Percentiles rank a stretch among this genome's conserved stretches.
Evolutionary conservation across 2,329 filamentous ascomycete genomes (phyloP).

Genomic region (Biscogniauxia marginata): DNA sequence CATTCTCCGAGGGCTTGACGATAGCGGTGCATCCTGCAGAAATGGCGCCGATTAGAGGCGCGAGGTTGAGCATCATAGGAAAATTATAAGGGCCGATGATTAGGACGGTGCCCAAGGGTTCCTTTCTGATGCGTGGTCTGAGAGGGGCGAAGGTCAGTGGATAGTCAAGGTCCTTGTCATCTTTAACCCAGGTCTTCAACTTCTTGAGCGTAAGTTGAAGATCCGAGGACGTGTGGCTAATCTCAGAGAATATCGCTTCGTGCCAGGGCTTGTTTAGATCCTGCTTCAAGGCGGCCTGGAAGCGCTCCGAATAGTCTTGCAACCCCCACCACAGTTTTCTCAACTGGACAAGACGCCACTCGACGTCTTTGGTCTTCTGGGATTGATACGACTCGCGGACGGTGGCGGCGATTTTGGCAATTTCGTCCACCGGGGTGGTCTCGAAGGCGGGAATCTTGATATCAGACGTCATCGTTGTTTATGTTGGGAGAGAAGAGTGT

Average conservation of each 20-base stretch:
- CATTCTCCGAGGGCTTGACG: conserved; percentile 85
- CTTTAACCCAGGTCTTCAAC: conserved; percentile 77
- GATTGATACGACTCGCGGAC: conserved; percentile 70
- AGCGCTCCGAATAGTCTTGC: conserved; percentile 70
- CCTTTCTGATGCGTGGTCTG: conserved; percentile 76
- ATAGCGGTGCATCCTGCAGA: conserved; percentile 87
- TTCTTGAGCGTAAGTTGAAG: conserved; percentile 76
- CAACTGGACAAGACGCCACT: conserved; percentile 82
- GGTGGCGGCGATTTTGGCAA: conserved; percentile 59
- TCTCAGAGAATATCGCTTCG: conserved; percentile 73
- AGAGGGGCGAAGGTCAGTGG: conserved; percentile 66
- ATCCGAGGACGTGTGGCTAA: conserved; percentile 77
- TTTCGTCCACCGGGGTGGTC: conserved; percentile 64
- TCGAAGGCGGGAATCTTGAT: conserved; percentile 50
- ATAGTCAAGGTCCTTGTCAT: conserved; percentile 73
- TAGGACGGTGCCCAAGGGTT: conserved; percentile 79
- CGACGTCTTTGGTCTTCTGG: conserved; percentile 77
- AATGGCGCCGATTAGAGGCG: conserved; percentile 84
- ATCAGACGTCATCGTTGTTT: conserved; percentile 39
- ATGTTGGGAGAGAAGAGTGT: not conserved
- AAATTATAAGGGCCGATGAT: conserved; percentile 96
- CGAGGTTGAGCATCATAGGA: conserved; percentile 76
- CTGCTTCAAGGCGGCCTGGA: conserved; percentile 71
- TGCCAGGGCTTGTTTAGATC: conserved; percentile 78
- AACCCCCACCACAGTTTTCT: conserved; percentile 94